phyloP scores from a whole-genome alignment of 2,329 filamentous ascomycete species.

The Fusarium newnesense region DNA sequence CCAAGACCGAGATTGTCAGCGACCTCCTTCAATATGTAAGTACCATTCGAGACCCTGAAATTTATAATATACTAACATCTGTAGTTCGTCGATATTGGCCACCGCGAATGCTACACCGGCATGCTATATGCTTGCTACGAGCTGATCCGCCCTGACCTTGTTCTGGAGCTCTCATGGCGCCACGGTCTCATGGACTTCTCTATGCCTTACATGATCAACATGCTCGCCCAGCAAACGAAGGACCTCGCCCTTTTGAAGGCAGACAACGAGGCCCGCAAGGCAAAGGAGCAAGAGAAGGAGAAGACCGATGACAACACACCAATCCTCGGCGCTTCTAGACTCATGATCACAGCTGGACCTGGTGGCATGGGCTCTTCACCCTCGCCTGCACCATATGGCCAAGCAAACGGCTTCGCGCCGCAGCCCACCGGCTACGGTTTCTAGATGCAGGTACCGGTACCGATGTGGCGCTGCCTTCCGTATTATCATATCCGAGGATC shows the following conservation, averaged over 20 bases:
- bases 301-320: conserved; percentile 94
- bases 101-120: conserved; percentile 98
- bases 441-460: conserved; percentile 54
- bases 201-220: conserved; percentile 99
- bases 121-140: conserved; percentile 99
- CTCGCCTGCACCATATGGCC: conserved; percentile 75
- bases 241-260: conserved; percentile 87
- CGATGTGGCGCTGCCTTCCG: conserved; percentile 43
- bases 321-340: conserved; percentile 85
- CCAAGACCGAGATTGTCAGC: conserved; percentile 91
- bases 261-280: conserved; percentile 95
- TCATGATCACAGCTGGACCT: conserved; percentile 97
- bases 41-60: conserved; percentile 46
- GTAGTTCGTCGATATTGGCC: conserved; percentile 98
- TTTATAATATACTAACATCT: conserved; percentile 46
- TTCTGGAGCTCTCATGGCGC: conserved; percentile 97
- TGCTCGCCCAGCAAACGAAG: conserved; percentile 88
- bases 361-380: conserved; percentile 55
- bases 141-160: conserved; percentile 89
- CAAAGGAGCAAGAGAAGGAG: conserved; percentile 74
- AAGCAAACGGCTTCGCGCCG: conserved; percentile 88
- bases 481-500: conserved; percentile 13
- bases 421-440: conserved; percentile 84
- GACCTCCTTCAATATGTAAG: conserved; percentile 96
- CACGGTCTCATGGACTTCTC: conserved; percentile 94